These are phyloP conservation scores for Tilletia indica DNA, from an alignment of 1,284 basidiomycete genomes.

Conservation along the genomic window DNA sequence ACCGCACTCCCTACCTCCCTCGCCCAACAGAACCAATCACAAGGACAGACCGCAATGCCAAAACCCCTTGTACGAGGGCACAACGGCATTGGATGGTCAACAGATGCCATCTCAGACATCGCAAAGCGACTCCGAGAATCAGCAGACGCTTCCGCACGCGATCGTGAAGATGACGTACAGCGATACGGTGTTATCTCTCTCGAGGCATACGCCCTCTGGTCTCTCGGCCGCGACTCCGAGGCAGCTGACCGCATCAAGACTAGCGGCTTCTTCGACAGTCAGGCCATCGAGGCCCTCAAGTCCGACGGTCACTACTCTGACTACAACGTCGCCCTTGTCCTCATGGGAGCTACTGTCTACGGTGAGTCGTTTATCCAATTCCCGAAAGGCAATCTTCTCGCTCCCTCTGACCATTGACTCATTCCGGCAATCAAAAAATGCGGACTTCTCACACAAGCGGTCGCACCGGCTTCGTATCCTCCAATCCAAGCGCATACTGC, in stretches of 20 bases:
- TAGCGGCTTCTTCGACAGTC: conserved; percentile 38
- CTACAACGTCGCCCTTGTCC: conserved; percentile 33
- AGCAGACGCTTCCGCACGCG: conserved; percentile 8
- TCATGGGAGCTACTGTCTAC: conserved; percentile 46
- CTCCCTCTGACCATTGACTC: neutral
- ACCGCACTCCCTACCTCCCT: conserved; percentile 27
- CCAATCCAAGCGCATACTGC: conserved; percentile 46
- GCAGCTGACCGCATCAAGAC: conserved; percentile 44
- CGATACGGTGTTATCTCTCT: conserved; percentile 26
- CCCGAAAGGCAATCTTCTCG: neutral
- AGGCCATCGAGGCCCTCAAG: conserved; percentile 28
- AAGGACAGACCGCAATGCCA: conserved; percentile 33
- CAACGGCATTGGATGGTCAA: conserved; percentile 40
- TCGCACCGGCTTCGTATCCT: conserved; percentile 29
- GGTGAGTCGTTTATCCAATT: conserved; percentile 23
- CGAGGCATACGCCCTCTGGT: conserved; percentile 42
- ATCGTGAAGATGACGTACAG: neutral
- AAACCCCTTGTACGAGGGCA: conserved; percentile 31
- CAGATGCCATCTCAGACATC: conserved; percentile 27
- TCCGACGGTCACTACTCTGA: conserved; percentile 30
- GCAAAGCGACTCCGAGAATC: conserved; percentile 37
- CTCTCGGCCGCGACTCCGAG: conserved; percentile 47
- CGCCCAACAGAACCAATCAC: conserved; percentile 20
- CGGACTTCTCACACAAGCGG: conserved; percentile 7
- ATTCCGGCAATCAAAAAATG: neutral